Evolutionary conservation across 495 filamentous ascomycete genomes (phyloP).

Genomic region (Cercophora sp.): DNA sequence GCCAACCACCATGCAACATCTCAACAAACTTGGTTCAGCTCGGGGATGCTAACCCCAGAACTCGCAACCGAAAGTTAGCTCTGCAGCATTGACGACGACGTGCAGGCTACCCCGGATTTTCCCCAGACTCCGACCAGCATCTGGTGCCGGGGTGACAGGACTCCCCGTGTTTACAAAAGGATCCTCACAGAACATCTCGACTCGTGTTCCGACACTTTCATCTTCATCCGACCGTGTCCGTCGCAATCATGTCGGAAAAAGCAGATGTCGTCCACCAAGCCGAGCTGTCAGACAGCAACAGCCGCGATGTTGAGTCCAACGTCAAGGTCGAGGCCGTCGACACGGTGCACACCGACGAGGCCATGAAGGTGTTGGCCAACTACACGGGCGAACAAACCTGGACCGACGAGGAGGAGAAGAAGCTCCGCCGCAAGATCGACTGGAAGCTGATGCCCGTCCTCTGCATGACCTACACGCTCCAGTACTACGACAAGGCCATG

Average conservation of each 20-base stretch:
- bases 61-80: no score
- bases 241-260: no score
- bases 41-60: no score
- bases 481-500: constrained; percentile 43
- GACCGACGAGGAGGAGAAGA: constrained; percentile 35
- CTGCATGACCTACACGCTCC: constrained; percentile 44
- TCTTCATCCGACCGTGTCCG: no score
- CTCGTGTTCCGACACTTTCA: no score
- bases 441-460: constrained; percentile 47
- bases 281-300: constrained; percentile 14
- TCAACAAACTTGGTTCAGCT: no score
- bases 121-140: not conserved
- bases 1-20: no score
- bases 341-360: constrained; percentile 44
- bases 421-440: constrained; percentile 39
- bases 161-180: not conserved
- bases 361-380: constrained; percentile 33
- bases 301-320: constrained; percentile 3
- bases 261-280: no score
- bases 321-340: constrained; percentile 25
- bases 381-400: constrained; percentile 43
- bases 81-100: not conserved
- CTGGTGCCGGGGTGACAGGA: not conserved
- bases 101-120: not conserved
- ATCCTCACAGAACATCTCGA: no score